Conservation (phyloP, 306 rosid species). For the Arachis hypogaea region DNA sequence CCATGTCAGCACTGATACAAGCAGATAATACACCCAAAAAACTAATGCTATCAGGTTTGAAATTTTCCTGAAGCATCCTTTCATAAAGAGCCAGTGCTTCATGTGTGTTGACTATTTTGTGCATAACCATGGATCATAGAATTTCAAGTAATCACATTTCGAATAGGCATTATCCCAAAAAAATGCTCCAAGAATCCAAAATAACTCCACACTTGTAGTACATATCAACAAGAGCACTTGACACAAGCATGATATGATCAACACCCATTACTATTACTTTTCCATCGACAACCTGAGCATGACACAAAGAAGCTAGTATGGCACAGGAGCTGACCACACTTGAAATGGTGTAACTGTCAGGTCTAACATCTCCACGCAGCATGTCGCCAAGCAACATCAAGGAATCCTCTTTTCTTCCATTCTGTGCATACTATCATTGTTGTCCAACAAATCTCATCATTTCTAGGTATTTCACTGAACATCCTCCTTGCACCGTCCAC, state of each 20-base stretch:
- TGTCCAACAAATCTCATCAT: constrained; percentile 60
- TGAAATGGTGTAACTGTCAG: constrained; percentile 55
- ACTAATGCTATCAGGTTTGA: constrained; percentile 52
- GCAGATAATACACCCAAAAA: constrained; percentile 53
- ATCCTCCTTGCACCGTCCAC: constrained; percentile 46
- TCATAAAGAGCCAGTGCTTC: constrained; percentile 52
- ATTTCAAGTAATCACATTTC: constrained; percentile 50
- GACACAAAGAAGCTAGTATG: constrained; percentile 53
- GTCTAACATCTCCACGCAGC: constrained; percentile 48
- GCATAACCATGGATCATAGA: constrained; percentile 56
- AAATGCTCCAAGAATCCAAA: constrained; percentile 49
- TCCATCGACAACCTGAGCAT: constrained; percentile 53
- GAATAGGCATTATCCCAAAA: constrained; percentile 44
- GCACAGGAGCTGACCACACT: constrained; percentile 57
- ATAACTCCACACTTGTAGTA: constrained; percentile 61
- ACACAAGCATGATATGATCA: constrained; percentile 48
- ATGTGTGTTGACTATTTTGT: constrained; percentile 45
- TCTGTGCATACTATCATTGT: constrained; percentile 53
- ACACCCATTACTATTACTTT: constrained; percentile 46
- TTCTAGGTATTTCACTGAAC: constrained; percentile 38
- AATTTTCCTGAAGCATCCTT: constrained; percentile 48
- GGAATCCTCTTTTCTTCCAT: constrained; percentile 54
- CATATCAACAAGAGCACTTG: constrained; percentile 60
- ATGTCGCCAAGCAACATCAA: constrained; percentile 50
- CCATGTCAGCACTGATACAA: constrained; percentile 49